A percentile compares a stretch with the other conserved stretches of the same genome.
Evolutionary conservation across 371 early-diverging fungal species (phyloP).

Genomic region (Capillidium heterosporum): DNA sequence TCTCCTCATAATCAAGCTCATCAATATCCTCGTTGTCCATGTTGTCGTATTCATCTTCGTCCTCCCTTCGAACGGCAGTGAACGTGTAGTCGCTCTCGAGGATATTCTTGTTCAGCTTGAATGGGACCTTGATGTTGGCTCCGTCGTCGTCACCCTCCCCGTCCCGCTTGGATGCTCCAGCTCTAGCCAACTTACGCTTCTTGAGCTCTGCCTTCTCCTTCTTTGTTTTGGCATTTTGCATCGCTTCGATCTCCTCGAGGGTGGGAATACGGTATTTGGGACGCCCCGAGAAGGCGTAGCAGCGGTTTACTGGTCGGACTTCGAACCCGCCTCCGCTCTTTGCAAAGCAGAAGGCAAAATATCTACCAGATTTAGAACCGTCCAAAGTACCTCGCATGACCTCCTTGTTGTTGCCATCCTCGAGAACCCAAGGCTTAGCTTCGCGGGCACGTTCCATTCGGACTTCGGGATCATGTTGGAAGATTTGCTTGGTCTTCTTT

Average conservation of each 20-base stretch:
- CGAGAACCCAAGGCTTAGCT: conserved; percentile 56
- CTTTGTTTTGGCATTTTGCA: conserved; percentile 13
- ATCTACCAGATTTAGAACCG: conserved; percentile 51
- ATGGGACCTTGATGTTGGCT: too few relatives aligned
- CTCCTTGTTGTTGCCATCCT: conserved; percentile 49
- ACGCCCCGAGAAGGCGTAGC: conserved; percentile 47
- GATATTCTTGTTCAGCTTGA: conserved; percentile 15
- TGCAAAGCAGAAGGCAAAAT: conserved; percentile 55
- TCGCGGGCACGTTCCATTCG: conserved; percentile 50
- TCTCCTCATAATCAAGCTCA: conserved; percentile 51
- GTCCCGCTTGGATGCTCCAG: too few relatives aligned
- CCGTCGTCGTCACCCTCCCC: too few relatives aligned
- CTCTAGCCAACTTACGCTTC: too few relatives aligned
- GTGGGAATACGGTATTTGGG: conserved; percentile 19
- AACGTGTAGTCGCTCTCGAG: conserved; percentile 20
- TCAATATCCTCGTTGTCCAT: conserved; percentile 35
- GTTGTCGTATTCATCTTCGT: background rate
- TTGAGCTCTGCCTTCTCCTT: conserved; percentile 11
- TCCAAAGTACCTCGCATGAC: conserved; percentile 30
- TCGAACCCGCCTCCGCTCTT: conserved; percentile 6
- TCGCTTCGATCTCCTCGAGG: conserved; percentile 16
- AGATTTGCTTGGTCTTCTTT: conserved; percentile 64
- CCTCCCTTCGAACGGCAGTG: conserved; percentile 4
- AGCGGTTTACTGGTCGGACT: conserved; percentile 29
- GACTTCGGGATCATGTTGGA: conserved; percentile 49